phyloP scores from a whole-genome alignment of 2,329 filamentous ascomycete genomes.

The Pochonia chlamydosporia region DNA sequence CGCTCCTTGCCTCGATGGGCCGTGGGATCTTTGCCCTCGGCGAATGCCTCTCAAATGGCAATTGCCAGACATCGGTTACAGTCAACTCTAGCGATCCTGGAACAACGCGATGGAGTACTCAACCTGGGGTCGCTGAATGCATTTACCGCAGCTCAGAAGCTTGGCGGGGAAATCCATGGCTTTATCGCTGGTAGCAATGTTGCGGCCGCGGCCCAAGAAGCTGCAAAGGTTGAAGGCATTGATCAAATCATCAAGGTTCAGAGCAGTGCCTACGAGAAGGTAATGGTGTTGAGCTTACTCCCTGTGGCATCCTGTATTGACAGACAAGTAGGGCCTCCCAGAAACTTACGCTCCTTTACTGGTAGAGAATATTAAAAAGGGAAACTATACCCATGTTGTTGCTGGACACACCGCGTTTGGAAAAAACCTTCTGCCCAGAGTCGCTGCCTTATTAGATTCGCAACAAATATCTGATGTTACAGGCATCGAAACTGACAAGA shows the following conservation, averaged over 20 bases:
- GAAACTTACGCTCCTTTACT: slow-evolving; percentile 93
- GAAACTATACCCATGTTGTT: slow-evolving; percentile 86
- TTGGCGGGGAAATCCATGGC: slow-evolving; percentile 79
- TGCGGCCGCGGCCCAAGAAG: slow-evolving; percentile 72
- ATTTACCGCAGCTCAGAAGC: slow-evolving; percentile 77
- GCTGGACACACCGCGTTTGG: slow-evolving; percentile 92
- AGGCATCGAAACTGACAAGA: slow-evolving; percentile 79
- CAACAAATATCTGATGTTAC: slow-evolving; percentile 95
- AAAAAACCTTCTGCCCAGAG: slow-evolving; percentile 87
- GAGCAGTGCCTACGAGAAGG: slow-evolving; percentile 88
- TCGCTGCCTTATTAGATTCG: slow-evolving; percentile 84
- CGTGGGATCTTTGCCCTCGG: not conserved
- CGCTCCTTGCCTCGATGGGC: slow-evolving; percentile 13
- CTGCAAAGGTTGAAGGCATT: slow-evolving; percentile 81
- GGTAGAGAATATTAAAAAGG: slow-evolving; percentile 95
- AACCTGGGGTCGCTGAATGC: slow-evolving; percentile 77
- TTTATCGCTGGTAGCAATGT: slow-evolving; percentile 80
- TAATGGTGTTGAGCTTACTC: slow-evolving; percentile 26
- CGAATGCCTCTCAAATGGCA: not conserved
- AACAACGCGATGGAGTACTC: slow-evolving; percentile 87
- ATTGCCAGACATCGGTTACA: slow-evolving; percentile 30
- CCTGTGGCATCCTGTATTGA: slow-evolving; percentile 6
- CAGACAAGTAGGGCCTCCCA: slow-evolving; percentile 61
- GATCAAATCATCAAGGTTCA: slow-evolving; percentile 89
- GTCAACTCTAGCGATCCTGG: slow-evolving; percentile 85